Conservation (phyloP, 1,139 yeast genomes). For the Lodderomyces elongisporus region DNA sequence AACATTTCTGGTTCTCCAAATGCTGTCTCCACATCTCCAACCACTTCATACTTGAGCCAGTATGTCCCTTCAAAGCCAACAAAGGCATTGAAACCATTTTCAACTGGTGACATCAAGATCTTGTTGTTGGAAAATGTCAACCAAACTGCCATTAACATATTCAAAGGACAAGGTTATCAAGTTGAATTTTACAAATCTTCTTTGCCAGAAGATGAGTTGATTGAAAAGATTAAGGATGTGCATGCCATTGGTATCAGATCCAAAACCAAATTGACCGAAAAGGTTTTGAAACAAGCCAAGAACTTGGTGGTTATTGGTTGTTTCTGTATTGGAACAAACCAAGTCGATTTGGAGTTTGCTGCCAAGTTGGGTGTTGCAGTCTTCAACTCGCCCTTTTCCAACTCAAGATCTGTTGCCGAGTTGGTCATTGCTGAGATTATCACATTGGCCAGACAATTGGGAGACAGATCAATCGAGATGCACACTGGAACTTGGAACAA, state of each 20-base stretch:
- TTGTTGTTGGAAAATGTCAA: constrained; percentile 89
- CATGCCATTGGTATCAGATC: constrained; percentile 98
- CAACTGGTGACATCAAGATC: constrained; percentile 89
- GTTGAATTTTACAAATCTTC: constrained; percentile 92
- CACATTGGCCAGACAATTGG: constrained; percentile 90
- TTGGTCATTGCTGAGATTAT: constrained; percentile 93
- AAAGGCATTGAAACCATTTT: constrained; percentile 80
- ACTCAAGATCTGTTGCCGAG: constrained; percentile 98
- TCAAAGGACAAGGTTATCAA: constrained; percentile 89
- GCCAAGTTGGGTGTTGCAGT: constrained; percentile 93
- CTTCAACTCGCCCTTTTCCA: constrained; percentile 97
- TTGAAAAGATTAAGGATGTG: constrained; percentile 87
- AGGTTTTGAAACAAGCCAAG: constrained; percentile 76
- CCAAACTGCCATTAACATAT: constrained; percentile 81
- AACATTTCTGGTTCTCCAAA: constrained; percentile 48
- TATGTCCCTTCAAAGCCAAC: constrained; percentile 44
- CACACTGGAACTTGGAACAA: constrained; percentile 99
- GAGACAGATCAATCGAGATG: constrained; percentile 93
- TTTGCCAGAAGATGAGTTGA: constrained; percentile 85
- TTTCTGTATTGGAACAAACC: constrained; percentile 99
- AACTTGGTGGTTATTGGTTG: constrained; percentile 92
- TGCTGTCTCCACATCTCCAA: constrained; percentile 75
- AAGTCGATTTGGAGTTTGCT: constrained; percentile 89
- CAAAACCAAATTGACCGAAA: constrained; percentile 82
- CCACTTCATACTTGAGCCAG: constrained; percentile 43